Evolutionary conservation across 768 basidiomycete species (phyloP).

Genomic region (Calocybe gangraenosa): DNA sequence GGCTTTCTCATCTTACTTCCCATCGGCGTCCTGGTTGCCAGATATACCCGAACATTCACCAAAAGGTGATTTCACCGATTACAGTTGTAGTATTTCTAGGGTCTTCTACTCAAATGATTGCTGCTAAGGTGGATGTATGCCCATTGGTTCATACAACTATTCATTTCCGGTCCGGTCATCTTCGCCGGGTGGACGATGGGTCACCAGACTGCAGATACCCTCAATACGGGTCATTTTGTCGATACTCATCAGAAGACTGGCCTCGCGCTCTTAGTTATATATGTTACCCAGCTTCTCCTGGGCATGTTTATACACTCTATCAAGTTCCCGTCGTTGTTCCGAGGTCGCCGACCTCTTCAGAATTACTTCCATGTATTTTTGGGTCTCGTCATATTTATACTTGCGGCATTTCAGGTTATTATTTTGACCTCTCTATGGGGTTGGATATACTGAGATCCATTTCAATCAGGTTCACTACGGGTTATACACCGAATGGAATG

Average conservation of each 20-base stretch:
- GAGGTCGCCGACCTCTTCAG: constrained; percentile 41
- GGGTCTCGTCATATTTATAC: constrained; percentile 49
- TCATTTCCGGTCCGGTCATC: constrained; percentile 51
- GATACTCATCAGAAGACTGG: constrained; percentile 52
- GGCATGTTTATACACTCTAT: constrained; percentile 50
- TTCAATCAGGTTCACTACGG: constrained; percentile 41
- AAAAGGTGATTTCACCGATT: constrained; percentile 30
- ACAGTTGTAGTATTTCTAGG: neutral
- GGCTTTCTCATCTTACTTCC: constrained; percentile 54
- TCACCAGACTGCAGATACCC: constrained; percentile 27
- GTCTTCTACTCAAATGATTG: constrained; percentile 3
- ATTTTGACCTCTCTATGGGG: neutral
- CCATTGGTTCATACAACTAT: constrained; percentile 47
- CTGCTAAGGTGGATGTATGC: constrained; percentile 42
- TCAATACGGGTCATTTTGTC: constrained; percentile 28
- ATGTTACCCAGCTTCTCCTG: constrained; percentile 43
- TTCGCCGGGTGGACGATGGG: constrained; percentile 45
- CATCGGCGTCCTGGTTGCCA: constrained; percentile 50
- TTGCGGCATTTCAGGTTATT: constrained; percentile 49
- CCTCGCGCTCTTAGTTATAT: constrained; percentile 48
- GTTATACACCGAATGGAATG: constrained; percentile 41
- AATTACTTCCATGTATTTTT: constrained; percentile 53
- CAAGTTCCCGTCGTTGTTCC: constrained; percentile 37
- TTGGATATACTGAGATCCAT: constrained; percentile 2
- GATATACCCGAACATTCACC: constrained; percentile 50